These are phyloP conservation scores for Yamadazyma scolyti DNA, from an alignment of 805 yeast species.

Conservation along the genomic window DNA sequence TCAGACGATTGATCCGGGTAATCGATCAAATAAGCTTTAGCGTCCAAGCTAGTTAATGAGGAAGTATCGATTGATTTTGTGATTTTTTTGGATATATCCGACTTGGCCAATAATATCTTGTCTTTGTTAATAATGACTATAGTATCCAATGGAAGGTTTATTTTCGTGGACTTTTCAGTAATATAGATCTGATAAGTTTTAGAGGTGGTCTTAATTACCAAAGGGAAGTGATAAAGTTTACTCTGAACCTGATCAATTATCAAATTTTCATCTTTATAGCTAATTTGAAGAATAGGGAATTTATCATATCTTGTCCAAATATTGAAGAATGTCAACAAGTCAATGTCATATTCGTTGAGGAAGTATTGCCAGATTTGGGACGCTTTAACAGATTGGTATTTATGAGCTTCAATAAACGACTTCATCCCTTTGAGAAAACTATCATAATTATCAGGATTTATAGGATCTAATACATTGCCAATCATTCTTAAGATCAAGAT, in stretches of 20 bases:
- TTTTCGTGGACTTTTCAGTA: slow-evolving; percentile 8
- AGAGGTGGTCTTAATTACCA: slow-evolving; percentile 35
- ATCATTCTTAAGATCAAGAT: slow-evolving; percentile 53
- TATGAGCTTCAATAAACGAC: slow-evolving; percentile 20
- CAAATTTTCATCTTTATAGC: slow-evolving; percentile 8
- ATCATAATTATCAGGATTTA: slow-evolving; percentile 6
- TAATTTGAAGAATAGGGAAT: slow-evolving; percentile 45
- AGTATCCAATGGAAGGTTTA: slow-evolving; percentile 5
- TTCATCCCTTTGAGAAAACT: slow-evolving; percentile 9
- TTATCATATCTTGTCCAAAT: slow-evolving; percentile 65
- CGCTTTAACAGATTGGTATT: slow-evolving; percentile 42
- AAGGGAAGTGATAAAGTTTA: slow-evolving; percentile 60
- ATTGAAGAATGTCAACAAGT: slow-evolving; percentile 48
- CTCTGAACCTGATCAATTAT: slow-evolving; percentile 47
- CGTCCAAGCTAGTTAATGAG: slow-evolving; percentile 7
- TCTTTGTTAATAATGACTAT: slow-evolving; percentile 9
- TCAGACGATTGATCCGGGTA: slow-evolving; percentile 8
- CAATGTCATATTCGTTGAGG: slow-evolving; percentile 31
- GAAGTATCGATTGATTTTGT: slow-evolving; percentile 6
- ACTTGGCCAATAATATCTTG: slow-evolving; percentile 7
- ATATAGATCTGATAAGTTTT: slow-evolving; percentile 10
- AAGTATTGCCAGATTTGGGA: slow-evolving; percentile 51
- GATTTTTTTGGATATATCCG: slow-evolving; percentile 11
- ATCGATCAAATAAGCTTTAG: slow-evolving; percentile 11
- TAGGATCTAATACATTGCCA: slow-evolving; percentile 20